Conservation (phyloP, 768 basidiomycete species). For the Lyophyllum shimeji region DNA sequence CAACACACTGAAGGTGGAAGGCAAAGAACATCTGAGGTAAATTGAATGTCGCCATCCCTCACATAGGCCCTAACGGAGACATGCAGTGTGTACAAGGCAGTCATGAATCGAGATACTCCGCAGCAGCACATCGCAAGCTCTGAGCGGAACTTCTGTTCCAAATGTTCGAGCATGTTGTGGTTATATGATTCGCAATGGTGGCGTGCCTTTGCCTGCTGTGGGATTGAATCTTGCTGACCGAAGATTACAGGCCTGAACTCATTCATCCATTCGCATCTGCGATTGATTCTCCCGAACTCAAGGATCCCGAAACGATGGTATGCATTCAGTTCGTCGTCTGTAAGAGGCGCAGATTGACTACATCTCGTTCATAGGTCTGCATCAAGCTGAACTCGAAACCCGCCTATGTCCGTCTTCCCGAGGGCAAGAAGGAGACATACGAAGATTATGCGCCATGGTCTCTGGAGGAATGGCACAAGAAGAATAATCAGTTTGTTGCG, state of each 20-base stretch:
- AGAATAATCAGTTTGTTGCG: constrained; percentile 27
- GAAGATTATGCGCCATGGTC: constrained; percentile 42
- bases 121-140: constrained; percentile 48
- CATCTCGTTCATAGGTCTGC: constrained; percentile 35
- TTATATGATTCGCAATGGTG: constrained; percentile 57
- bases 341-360: neutral
- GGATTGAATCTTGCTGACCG: neutral
- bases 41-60: neutral
- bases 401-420: constrained; percentile 59
- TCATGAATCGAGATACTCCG: constrained; percentile 54
- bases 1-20: constrained; percentile 51
- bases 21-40: constrained; percentile 55
- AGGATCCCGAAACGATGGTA: constrained; percentile 37
- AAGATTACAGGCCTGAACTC: constrained; percentile 50
- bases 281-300: constrained; percentile 61
- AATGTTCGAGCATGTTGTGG: constrained; percentile 70
- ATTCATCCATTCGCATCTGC: constrained; percentile 70
- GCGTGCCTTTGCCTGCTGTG: constrained; percentile 6
- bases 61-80: neutral
- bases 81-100: constrained; percentile 59
- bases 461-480: constrained; percentile 62
- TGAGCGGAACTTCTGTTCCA: constrained; percentile 62
- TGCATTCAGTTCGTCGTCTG: neutral
- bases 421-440: constrained; percentile 50
- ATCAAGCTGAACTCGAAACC: constrained; percentile 27